Evolutionary conservation across 352 stramenopile species (phyloP).

Genomic region (Phytopythium litorale): DNA sequence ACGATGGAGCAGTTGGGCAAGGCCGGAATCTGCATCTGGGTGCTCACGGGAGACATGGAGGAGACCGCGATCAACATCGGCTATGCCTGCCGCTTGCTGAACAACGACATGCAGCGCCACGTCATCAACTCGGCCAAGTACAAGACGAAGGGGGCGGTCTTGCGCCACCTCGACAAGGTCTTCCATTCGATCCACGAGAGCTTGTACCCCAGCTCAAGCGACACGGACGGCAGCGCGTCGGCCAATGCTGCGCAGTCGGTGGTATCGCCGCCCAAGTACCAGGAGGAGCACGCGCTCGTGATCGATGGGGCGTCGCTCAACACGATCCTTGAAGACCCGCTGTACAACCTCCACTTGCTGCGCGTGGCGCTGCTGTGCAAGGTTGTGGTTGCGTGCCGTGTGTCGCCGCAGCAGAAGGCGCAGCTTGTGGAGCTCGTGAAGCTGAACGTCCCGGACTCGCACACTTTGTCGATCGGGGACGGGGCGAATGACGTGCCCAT

Average conservation of each 20-base stretch:
- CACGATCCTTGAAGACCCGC: constrained; percentile 61
- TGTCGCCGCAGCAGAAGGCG: constrained; percentile 98
- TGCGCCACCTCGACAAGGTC: constrained; percentile 73
- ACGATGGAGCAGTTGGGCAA: constrained; percentile 72
- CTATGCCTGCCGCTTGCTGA: constrained; percentile 82
- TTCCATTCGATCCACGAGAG: constrained; percentile 65
- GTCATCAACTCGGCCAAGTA: constrained; percentile 74
- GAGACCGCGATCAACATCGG: constrained; percentile 90
- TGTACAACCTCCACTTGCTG: constrained; percentile 80
- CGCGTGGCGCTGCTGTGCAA: constrained; percentile 89
- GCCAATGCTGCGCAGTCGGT: constrained; percentile 23
- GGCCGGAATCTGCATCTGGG: constrained; percentile 85
- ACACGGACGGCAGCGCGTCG: constrained; percentile 12
- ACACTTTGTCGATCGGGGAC: constrained; percentile 90
- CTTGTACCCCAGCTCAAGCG: not conserved
- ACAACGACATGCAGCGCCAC: constrained; percentile 93
- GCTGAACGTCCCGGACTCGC: constrained; percentile 72
- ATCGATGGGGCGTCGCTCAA: constrained; percentile 94
- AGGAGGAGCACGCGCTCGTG: constrained; percentile 84
- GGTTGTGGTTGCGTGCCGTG: constrained; percentile 96
- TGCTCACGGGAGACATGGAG: constrained; percentile 88
- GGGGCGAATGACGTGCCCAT: constrained; percentile 90
- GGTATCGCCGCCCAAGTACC: constrained; percentile 20
- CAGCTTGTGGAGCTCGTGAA: constrained; percentile 96
- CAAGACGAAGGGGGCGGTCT: constrained; percentile 57